These are phyloP conservation scores for Sugiyamaella smithiae DNA, from an alignment of 805 yeast species.

Conservation along the genomic window DNA sequence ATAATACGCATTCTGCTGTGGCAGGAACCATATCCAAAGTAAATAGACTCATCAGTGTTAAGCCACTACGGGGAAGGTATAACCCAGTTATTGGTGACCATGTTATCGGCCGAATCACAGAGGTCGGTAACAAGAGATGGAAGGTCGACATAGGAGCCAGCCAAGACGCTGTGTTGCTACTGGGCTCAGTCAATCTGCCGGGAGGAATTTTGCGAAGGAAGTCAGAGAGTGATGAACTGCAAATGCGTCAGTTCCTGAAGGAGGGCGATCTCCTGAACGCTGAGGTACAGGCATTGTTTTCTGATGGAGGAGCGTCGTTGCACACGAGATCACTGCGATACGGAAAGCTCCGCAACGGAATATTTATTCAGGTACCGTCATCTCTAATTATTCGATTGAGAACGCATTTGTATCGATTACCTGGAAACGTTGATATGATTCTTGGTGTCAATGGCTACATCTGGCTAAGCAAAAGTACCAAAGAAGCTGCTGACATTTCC, in stretches of 20 bases:
- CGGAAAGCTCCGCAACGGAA: slow-evolving; percentile 92
- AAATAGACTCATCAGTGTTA: slow-evolving; percentile 79
- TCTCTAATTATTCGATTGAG: slow-evolving; percentile 80
- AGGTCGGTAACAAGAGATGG: slow-evolving; percentile 94
- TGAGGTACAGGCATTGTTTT: slow-evolving; percentile 86
- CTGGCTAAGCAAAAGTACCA: slow-evolving; percentile 76
- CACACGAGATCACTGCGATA: slow-evolving; percentile 95
- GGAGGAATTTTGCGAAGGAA: slow-evolving; percentile 95
- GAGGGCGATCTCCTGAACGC: slow-evolving; percentile 96
- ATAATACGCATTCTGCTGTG: slow-evolving; percentile 80
- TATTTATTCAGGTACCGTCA: slow-evolving; percentile 75
- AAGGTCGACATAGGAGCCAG: slow-evolving; percentile 95
- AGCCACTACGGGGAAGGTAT: slow-evolving; percentile 83
- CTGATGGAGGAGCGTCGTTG: slow-evolving; percentile 87
- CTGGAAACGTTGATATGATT: slow-evolving; percentile 89
- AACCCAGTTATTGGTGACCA: slow-evolving; percentile 97
- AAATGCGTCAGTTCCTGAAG: slow-evolving; percentile 89
- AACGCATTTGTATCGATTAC: slow-evolving; percentile 82
- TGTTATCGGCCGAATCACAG: slow-evolving; percentile 87
- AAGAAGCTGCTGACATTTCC: slow-evolving; percentile 40
- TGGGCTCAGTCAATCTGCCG: slow-evolving; percentile 94
- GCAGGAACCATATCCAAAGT: slow-evolving; percentile 89
- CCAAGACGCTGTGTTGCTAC: slow-evolving; percentile 86
- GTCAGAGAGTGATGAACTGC: slow-evolving; percentile 91
- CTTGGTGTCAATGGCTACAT: slow-evolving; percentile 93